Evolutionary conservation across 768 basidiomycete species (phyloP).

Genomic region (Coprinopsis marcescibilis): DNA sequence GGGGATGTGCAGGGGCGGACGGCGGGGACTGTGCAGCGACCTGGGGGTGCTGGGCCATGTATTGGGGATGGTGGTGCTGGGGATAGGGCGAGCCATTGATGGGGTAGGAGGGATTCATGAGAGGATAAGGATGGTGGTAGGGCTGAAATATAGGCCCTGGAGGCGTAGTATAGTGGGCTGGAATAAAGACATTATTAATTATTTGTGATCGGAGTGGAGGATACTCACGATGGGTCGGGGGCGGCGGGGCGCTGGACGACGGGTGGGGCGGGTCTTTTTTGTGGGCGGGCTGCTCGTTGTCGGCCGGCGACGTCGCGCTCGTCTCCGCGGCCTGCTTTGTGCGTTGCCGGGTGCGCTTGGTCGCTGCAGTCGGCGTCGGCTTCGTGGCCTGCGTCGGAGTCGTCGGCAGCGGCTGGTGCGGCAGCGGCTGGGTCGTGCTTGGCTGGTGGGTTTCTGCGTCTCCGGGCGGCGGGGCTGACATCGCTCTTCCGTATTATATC

Average conservation of each 20-base stretch:
- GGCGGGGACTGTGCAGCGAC: slow-evolving; percentile 21
- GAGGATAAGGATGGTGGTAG: slow-evolving; percentile 47
- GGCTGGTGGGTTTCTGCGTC: slow-evolving; percentile 32
- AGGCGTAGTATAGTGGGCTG: slow-evolving; percentile 26
- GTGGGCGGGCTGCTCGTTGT: slow-evolving; percentile 5
- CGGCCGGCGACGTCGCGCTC: slow-evolving; percentile 8
- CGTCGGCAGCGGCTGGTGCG: slow-evolving; percentile 41
- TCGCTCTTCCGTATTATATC: slow-evolving; percentile 40
- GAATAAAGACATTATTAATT: slow-evolving; percentile 11
- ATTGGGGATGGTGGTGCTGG: slow-evolving; percentile 30
- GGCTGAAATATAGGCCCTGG: slow-evolving; percentile 44
- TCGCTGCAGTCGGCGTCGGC: slow-evolving; percentile 38
- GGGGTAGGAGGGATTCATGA: slow-evolving; percentile 71
- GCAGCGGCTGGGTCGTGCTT: slow-evolving; percentile 36
- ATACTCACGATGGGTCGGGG: slow-evolving; percentile 19
- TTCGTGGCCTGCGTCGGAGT: slow-evolving; percentile 33
- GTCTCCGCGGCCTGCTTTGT: slow-evolving; percentile 19
- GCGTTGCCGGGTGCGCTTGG: slow-evolving; percentile 45
- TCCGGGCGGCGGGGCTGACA: slow-evolving; percentile 44
- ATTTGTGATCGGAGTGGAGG: neutral
- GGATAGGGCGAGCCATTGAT: slow-evolving; percentile 48
- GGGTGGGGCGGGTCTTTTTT: neutral
- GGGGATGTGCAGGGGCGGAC: slow-evolving; percentile 33
- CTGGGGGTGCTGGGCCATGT: slow-evolving; percentile 9
- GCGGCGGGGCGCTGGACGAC: neutral